Evolutionary conservation across 768 basidiomycete species (phyloP).

Genomic region (Leccinum boreale): DNA sequence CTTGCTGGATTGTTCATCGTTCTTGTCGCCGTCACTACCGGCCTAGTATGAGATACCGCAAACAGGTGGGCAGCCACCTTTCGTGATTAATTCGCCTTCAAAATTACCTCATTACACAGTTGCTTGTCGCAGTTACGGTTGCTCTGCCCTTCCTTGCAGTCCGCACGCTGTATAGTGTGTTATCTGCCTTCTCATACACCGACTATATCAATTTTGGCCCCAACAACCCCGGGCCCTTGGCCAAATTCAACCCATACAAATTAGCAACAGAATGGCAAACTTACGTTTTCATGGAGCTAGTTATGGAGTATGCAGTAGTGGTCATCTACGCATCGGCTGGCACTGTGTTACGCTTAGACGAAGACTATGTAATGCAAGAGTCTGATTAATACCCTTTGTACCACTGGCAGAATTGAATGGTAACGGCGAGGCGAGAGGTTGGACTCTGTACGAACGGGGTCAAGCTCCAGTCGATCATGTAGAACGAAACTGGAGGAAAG

Average conservation of each 20-base stretch:
- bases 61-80: slow-evolving; percentile 31
- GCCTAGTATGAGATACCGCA: slow-evolving; percentile 24
- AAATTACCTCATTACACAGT: slow-evolving; percentile 34
- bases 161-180: slow-evolving; percentile 44
- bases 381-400: slow-evolving; percentile 31
- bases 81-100: slow-evolving; percentile 1
- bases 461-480: too few relatives aligned
- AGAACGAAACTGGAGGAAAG: too few relatives aligned
- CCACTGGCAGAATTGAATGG: slow-evolving; percentile 7
- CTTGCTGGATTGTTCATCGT: slow-evolving; percentile 40
- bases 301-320: slow-evolving; percentile 56
- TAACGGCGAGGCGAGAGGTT: too few relatives aligned
- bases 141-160: slow-evolving; percentile 62
- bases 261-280: slow-evolving; percentile 48
- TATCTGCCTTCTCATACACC: slow-evolving; percentile 50
- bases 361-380: slow-evolving; percentile 28
- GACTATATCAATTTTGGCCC: slow-evolving; percentile 35
- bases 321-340: slow-evolving; percentile 40
- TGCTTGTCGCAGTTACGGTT: slow-evolving; percentile 50
- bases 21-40: slow-evolving; percentile 38
- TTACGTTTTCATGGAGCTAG: slow-evolving; percentile 54
- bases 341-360: slow-evolving; percentile 25
- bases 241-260: slow-evolving; percentile 52
- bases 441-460: too few relatives aligned
- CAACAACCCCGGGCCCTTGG: slow-evolving; percentile 31